Base-by-base conservation (phyloP, 352 stramenopile species). In the Globisporangium parvum region DNA sequence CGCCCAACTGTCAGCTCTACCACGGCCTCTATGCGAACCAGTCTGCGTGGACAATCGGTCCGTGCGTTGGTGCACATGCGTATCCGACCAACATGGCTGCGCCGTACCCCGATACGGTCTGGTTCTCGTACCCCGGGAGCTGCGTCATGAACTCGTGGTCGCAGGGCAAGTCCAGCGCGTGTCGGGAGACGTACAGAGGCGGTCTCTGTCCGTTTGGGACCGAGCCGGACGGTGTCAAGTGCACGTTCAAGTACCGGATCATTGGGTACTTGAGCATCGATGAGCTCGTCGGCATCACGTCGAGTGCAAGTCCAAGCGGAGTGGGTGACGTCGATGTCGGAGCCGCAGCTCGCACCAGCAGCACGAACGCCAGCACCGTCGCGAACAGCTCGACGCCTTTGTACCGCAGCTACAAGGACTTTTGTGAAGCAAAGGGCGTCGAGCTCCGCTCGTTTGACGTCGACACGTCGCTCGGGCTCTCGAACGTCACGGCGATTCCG, bases 261-360 rank as follows among this genome's bases (percentile, higher is more conserved):
- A 9, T 90, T 12, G 73, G 80, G 0, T 88, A 70, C 44, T 21
- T 90, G 20, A 66, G 53, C 21, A 84, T 90, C 49, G 80, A 90
- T 55, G 65, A 84, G 42, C 63, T 90, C 28, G 80, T 90, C 17
- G 80, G 80, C n/a, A 90, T 90, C 70, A 76, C 65, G 10, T 12
- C 39, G 39, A 42, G 14, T 42, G 39, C 39, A 42, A 42, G 39
- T 37, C 31, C 31, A 37, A 37, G 31, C 31, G 26, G 26, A 2
- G 26, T 31, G 26, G 26, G 26, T 6, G 31, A 37, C 31, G 31
- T 37, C 31, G 31, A 12, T 12, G 31, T 37, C 9, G 31, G 31
- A 10, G 6, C 31, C 31, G 11, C 31, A 12, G 9, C 31, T 37
- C 31, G 31, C 31, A 6, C 31, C 31, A 37, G 31, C 31, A 37